Evolutionary conservation across 2,329 filamentous ascomycete species (phyloP).

Genomic region (Phialocephala subalpina): DNA sequence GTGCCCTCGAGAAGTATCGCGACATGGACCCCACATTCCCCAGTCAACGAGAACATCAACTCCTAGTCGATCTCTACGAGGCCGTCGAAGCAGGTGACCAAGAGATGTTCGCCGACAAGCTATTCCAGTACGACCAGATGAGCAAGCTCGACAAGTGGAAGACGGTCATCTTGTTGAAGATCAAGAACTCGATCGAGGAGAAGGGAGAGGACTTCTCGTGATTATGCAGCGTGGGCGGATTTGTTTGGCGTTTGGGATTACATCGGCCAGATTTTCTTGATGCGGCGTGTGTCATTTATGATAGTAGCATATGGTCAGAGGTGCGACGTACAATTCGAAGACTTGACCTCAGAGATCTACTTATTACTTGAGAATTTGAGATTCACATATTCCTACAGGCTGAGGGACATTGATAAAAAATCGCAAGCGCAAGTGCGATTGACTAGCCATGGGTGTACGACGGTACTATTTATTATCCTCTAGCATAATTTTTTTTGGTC

Average conservation of each 20-base stretch:
- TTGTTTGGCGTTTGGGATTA: constrained; percentile 4
- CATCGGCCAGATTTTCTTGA: neutral
- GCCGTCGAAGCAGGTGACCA: constrained; percentile 81
- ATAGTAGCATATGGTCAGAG: neutral
- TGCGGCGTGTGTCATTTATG: neutral
- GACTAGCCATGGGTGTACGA: neutral
- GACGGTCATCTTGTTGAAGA: constrained; percentile 80
- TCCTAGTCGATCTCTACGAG: constrained; percentile 79
- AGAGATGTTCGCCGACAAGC: constrained; percentile 84
- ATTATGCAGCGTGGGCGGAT: constrained; percentile 4
- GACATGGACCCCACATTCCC: constrained; percentile 82
- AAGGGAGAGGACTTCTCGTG: constrained; percentile 73
- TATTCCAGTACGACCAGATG: constrained; percentile 90
- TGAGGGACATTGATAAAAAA: neutral
- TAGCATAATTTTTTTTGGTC: neutral
- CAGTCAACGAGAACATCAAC: constrained; percentile 80
- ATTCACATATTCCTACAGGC: no score
- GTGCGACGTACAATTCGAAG: constrained; percentile 5
- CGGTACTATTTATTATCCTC: neutral
- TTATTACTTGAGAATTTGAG: neutral
- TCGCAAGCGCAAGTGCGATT: neutral
- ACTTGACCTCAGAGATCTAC: neutral
- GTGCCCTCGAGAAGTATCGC: constrained; percentile 82
- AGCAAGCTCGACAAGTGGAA: constrained; percentile 98
- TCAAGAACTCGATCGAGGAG: constrained; percentile 85